Evolutionary conservation across 768 basidiomycete genomes (phyloP), one percentile per base, ranked within the genome.

Genomic region (Sporobolomyces roseus): DNA sequence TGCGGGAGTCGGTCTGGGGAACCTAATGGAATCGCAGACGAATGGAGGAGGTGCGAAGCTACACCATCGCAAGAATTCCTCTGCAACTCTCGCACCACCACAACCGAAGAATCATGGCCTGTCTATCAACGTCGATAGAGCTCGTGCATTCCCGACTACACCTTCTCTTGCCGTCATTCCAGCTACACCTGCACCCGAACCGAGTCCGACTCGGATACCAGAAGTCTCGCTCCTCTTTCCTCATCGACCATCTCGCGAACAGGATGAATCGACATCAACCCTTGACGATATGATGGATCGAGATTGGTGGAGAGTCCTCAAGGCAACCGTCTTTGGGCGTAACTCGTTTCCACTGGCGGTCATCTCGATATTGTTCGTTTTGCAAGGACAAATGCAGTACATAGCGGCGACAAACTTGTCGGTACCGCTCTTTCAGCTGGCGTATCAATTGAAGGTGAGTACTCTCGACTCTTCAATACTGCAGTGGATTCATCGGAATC

Each of bases 301-400:
- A 4, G 68, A 70, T 23, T 63, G 63, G 72, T 73, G 72, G 72
- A 23, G 29, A 9, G 38, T 48, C 25, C 14, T 73, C 30, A 41
- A 29, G 41, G 56, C 60, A 21, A 88, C 89, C 66, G 83, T 96
- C 29, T 89, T 93, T 79, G 88, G 89, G 66, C 81, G 83, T 8
- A 93, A 94, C 78, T 93, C 91, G 77, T 94, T 91, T 90, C 93
- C 93, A 78, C 80, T 98, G 33, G 91, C 92, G 45, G 90, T 97
- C 75, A 93, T 93, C 23, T 92, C 93, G 60, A 88, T 93, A 74
- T 85, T 96, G 74, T 98, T 94, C 77, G 86, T 51, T 25, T 49
- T 75, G 12, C 75, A 76, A 56, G 61, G 58, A n/a, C 71, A 93
- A 81, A 81, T 94, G 45, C 93, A 96, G 79, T 96, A 91, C 77